These are phyloP conservation scores for Rhizopogon sp. DNA, from an alignment of 768 basidiomycete species.

Conservation along the genomic window DNA sequence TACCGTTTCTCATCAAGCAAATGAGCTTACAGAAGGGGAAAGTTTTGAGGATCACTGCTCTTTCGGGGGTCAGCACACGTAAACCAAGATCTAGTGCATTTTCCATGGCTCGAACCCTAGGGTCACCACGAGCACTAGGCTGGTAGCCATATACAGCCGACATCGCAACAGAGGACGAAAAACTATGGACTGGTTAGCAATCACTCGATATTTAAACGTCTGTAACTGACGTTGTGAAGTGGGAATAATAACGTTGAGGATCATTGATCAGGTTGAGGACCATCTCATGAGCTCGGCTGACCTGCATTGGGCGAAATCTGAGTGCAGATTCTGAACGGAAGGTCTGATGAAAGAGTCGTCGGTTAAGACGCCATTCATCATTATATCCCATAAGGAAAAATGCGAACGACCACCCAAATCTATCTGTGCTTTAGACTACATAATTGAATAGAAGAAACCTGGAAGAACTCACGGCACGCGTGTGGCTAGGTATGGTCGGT, in stretches of 20 bases:
- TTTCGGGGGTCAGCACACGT: not conserved
- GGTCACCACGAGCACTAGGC: not conserved
- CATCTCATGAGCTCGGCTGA: constrained; percentile 18
- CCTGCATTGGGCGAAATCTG: constrained; percentile 20
- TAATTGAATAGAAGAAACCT: not conserved
- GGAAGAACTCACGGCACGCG: constrained; percentile 10
- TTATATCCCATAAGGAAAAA: not conserved
- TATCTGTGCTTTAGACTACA: not conserved
- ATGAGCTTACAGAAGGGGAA: constrained; percentile 2
- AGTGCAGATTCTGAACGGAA: constrained; percentile 28
- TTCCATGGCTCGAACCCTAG: not conserved
- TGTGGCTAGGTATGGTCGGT: constrained; percentile 39
- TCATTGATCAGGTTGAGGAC: constrained; percentile 19
- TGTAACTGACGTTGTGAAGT: constrained; percentile 8
- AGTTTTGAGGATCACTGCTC: not conserved
- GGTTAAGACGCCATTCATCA: constrained; percentile 19
- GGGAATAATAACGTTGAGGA: constrained; percentile 24
- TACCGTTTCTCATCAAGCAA: not conserved
- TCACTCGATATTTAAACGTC: not conserved
- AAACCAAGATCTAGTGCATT: not conserved
- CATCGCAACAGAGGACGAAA: not conserved
- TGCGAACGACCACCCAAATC: constrained; percentile 1
- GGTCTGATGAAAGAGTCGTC: constrained; percentile 32
- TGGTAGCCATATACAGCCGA: constrained; percentile 2
- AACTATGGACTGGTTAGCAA: not conserved